Conservation (phyloP, 164 flowering plant genomes). For the Paratinospora sagittata region DNA sequence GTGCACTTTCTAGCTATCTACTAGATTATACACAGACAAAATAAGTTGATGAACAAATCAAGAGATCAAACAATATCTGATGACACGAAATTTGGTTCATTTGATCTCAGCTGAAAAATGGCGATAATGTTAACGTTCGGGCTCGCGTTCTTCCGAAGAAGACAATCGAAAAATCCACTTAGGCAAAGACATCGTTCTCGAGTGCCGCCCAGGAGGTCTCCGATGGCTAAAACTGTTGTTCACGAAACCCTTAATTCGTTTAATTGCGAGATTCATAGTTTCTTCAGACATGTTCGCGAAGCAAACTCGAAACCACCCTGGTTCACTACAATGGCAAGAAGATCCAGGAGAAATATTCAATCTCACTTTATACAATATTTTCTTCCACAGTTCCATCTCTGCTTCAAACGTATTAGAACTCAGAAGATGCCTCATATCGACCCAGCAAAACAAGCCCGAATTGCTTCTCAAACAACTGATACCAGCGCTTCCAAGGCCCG, state of each 20-base stretch:
- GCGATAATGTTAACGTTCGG: constrained; percentile 2
- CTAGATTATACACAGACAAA: background rate
- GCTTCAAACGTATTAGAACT: constrained; percentile 13
- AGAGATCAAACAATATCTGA: no score
- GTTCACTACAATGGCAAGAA: constrained; percentile 21
- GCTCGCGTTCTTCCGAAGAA: constrained; percentile 5
- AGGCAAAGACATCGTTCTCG: constrained; percentile 4
- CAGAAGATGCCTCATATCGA: constrained; percentile 15
- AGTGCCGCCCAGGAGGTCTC: background rate
- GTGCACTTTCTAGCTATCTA: no score
- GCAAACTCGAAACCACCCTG: constrained; percentile 21
- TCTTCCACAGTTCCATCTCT: constrained; percentile 18
- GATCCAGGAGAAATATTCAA: constrained; percentile 19
- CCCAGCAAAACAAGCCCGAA: constrained; percentile 22
- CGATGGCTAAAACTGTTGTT: background rate
- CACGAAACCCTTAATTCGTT: constrained; percentile 3
- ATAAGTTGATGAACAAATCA: background rate
- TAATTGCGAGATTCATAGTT: constrained; percentile 8
- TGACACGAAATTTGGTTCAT: no score
- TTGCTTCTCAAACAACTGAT: constrained; percentile 17
- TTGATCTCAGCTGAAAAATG: no score
- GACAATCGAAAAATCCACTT: constrained; percentile 12
- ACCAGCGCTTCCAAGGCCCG: constrained; percentile 14
- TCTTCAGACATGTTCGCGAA: constrained; percentile 17
- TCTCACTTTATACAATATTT: constrained; percentile 11